A percentile compares a stretch with the other conserved stretches of the same genome.
Evolutionary conservation across 768 basidiomycete genomes (phyloP).

Genomic region (Pleurotus platypus): DNA sequence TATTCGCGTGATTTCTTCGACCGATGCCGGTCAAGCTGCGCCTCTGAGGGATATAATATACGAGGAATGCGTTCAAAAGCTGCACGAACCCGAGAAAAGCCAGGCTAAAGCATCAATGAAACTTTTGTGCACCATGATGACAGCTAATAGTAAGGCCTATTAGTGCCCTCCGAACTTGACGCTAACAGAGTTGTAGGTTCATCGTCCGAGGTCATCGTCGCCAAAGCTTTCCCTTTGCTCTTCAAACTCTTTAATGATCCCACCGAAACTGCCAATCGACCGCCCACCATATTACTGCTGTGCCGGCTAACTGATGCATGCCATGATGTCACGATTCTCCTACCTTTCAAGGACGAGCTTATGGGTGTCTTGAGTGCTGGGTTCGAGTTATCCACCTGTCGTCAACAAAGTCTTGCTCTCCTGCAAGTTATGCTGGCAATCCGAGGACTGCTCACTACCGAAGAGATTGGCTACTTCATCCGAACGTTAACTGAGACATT

Average conservation of each 20-base stretch:
- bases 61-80: slow-evolving; percentile 72
- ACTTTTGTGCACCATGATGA: slow-evolving; percentile 72
- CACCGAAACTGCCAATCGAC: slow-evolving; percentile 62
- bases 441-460: slow-evolving; percentile 54
- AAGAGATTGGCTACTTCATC: slow-evolving; percentile 79
- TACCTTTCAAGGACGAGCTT: slow-evolving; percentile 72
- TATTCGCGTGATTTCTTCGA: slow-evolving; percentile 57
- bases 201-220: slow-evolving; percentile 63
- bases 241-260: slow-evolving; percentile 71
- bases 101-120: slow-evolving; percentile 88
- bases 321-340: slow-evolving; percentile 44
- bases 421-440: slow-evolving; percentile 68
- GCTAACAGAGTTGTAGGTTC: slow-evolving; percentile 42
- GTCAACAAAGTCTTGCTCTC: slow-evolving; percentile 59
- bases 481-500: slow-evolving; percentile 73
- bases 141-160: slow-evolving; percentile 63
- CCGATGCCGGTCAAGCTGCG: slow-evolving; percentile 41
- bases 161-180: too few species aligned
- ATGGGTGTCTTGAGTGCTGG: slow-evolving; percentile 62
- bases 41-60: slow-evolving; percentile 68
- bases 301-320: slow-evolving; percentile 59
- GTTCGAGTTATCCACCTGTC: slow-evolving; percentile 45
- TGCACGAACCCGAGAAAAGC: slow-evolving; percentile 91
- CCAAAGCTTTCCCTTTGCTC: slow-evolving; percentile 72
- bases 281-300: slow-evolving; percentile 56